Evolutionary conservation across 768 basidiomycete genomes (phyloP).

Genomic region (Boletus rubroflammeus): DNA sequence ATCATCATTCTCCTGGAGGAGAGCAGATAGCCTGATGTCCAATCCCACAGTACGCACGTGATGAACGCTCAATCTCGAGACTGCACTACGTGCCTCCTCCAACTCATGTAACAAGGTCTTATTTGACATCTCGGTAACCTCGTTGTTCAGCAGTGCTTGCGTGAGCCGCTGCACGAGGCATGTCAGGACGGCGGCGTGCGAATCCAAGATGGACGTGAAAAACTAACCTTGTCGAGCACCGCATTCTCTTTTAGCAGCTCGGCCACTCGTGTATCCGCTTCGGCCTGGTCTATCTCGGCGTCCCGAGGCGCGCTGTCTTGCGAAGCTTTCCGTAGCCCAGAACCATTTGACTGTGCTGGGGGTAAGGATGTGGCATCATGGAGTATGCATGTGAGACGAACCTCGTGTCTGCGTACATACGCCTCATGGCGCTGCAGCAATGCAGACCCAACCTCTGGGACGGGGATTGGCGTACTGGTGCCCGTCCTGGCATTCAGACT

Average conservation of each 20-base stretch:
- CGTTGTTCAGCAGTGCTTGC: constrained; percentile 76
- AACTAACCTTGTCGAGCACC: constrained; percentile 44
- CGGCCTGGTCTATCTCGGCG: constrained; percentile 12
- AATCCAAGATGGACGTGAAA: neutral
- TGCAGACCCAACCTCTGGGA: constrained; percentile 84
- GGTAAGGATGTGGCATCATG: constrained; percentile 11
- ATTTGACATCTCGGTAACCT: constrained; percentile 76
- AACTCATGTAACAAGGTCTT: constrained; percentile 71
- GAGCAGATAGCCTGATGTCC: constrained; percentile 60
- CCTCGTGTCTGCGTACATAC: constrained; percentile 72
- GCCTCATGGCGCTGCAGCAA: constrained; percentile 83
- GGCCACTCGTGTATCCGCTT: constrained; percentile 34
- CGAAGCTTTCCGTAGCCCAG: constrained; percentile 13
- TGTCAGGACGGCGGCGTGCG: constrained; percentile 4
- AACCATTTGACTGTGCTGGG: constrained; percentile 15
- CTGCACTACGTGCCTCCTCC: constrained; percentile 63
- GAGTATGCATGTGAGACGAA: constrained; percentile 28
- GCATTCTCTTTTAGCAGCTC: constrained; percentile 54
- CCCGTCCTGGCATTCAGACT: constrained; percentile 28
- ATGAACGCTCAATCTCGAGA: constrained; percentile 65
- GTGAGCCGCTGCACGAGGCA: constrained; percentile 55
- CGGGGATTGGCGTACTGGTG: constrained; percentile 2
- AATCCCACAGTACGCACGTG: constrained; percentile 68
- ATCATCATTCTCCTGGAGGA: constrained; percentile 78
- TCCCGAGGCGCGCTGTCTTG: constrained; percentile 9